Evolutionary conservation across 805 yeast genomes (phyloP).

Genomic region (Tetrapisispora namnaoensis): DNA sequence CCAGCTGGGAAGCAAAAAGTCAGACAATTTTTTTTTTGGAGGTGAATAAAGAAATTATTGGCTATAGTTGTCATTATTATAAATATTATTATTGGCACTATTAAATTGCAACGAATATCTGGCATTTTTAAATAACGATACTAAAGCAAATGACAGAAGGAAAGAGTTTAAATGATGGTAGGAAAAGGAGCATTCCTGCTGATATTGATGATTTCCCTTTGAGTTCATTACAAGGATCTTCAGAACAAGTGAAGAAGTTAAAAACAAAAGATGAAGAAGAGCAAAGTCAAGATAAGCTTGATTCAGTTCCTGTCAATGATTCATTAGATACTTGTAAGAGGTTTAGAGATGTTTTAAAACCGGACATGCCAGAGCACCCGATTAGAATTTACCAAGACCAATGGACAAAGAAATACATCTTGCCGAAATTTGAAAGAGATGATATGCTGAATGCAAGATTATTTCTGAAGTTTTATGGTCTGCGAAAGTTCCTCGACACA

Average conservation of each 20-base stretch:
- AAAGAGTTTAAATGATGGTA: not conserved
- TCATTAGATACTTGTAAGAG: not conserved
- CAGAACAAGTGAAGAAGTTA: not conserved
- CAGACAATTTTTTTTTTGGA: too few relatives aligned
- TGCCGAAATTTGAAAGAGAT: conserved; percentile 34
- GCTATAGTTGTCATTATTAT: too few relatives aligned
- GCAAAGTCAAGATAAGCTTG: not conserved
- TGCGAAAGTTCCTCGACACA: conserved; percentile 45
- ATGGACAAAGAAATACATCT: conserved; percentile 24
- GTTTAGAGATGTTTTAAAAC: not conserved
- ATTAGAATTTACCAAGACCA: conserved; percentile 17
- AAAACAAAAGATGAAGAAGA: not conserved
- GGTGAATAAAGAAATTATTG: too few relatives aligned
- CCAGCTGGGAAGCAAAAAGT: too few relatives aligned
- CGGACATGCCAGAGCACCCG: not conserved
- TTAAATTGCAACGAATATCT: too few relatives aligned
- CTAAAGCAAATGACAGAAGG: not conserved
- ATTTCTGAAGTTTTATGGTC: conserved; percentile 51
- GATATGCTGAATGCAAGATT: conserved; percentile 39
- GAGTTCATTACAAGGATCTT: not conserved
- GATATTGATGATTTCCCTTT: not conserved
- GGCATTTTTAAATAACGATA: too few relatives aligned
- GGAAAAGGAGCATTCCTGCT: not conserved
- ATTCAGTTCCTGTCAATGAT: not conserved
- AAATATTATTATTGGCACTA: too few relatives aligned